Base-by-base conservation (phyloP, 192 early-diverging fungal species). In the Rhizoclosmatium sp. region DNA sequence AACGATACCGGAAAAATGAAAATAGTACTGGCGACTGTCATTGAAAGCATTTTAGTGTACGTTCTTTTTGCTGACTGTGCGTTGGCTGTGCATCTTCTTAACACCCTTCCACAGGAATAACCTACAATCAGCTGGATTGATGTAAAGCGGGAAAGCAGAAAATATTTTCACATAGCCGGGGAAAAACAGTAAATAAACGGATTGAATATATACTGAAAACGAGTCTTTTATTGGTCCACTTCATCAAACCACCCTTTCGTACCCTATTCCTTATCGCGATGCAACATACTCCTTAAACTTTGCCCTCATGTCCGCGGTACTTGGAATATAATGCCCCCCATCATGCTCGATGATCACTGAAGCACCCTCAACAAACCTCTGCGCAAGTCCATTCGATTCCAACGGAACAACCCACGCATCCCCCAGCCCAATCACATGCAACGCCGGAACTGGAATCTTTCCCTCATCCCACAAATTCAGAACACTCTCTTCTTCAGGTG, bases 1-100 rank as follows among this genome's bases (percentile, higher is more conserved):
- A 91, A 88, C 19, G 89, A 91, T 76, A 89, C 89, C 3, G 82
- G 76, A 14, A 86, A 91, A 74, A 87, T 91, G 75, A 81, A 84
- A 76, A 82, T 82, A 61, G 89, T 91, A 69, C 82, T 91, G 83
- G 84, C 84, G n/a, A 85, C 88, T 23, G 89, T 89, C 4, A 86
- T 74, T 61, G 72, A 74, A 19, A 74, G 72, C 39, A 74, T 74
- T n/a, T 44, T 74, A 61, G 72, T 74, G 72, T 74, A 48, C 1
- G 72, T 61, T n/a, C 16, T 45, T 14, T n/a, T n/a, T n/a, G n/a
- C 19, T 56, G 54, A 56, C 19, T 65, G 7, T 65, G 62, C 23
- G 7, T 58, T 58, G 10, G 10, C 56, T 58, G 56, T 58, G 10
- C 10, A 58, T 10, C 56, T 58, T 58, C 10, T 10, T 12, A 58